Percentiles rank a stretch among this genome's conserved stretches.
Evolutionary conservation across 176 grass and related monocot genomes (phyloP).

Genomic region (Zoysia pacifica): DNA sequence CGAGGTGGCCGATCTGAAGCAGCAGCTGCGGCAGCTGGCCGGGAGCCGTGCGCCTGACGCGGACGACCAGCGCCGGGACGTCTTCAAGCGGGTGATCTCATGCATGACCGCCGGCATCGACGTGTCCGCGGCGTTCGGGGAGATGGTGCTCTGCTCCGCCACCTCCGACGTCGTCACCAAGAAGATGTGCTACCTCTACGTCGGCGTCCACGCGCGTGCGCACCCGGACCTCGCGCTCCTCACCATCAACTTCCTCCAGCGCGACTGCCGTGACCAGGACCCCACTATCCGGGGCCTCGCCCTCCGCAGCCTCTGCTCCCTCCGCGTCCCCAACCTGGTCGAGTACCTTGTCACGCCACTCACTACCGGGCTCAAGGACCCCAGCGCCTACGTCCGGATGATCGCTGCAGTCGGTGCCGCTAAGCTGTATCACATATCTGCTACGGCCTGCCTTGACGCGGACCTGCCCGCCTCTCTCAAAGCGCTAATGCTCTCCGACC

Average conservation of each 20-base stretch:
- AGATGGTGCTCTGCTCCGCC: slow-evolving; percentile 99
- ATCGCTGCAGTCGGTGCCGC: slow-evolving; percentile 76
- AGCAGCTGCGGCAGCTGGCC: slow-evolving; percentile 57
- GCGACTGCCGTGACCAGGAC: slow-evolving; percentile 87
- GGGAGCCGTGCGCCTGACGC: slow-evolving; percentile 80
- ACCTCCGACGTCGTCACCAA: slow-evolving; percentile 94
- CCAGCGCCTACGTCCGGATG: slow-evolving; percentile 84
- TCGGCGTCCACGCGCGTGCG: background rate
- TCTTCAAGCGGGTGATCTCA: slow-evolving; percentile 99
- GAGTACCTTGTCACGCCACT: slow-evolving; percentile 96
- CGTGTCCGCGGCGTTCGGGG: slow-evolving; percentile 86
- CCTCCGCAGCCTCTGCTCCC: slow-evolving; percentile 94
- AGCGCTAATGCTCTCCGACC: slow-evolving; percentile 87
- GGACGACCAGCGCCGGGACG: slow-evolving; percentile 81
- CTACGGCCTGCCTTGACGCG: slow-evolving; percentile 79
- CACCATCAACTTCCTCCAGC: slow-evolving; percentile 99
- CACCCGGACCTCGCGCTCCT: slow-evolving; percentile 60
- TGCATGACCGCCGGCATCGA: slow-evolving; percentile 99
- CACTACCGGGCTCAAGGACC: slow-evolving; percentile 75
- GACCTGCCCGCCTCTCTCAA: slow-evolving; percentile 84
- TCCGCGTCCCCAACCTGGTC: slow-evolving; percentile 90
- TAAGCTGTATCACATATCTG: slow-evolving; percentile 95
- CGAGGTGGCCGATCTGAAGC: slow-evolving; percentile 98
- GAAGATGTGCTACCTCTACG: slow-evolving; percentile 99
- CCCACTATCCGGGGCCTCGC: slow-evolving; percentile 94